These are phyloP conservation scores for Racocetra persica DNA, from an alignment of 371 early-diverging fungal genomes.

Conservation along the genomic window DNA sequence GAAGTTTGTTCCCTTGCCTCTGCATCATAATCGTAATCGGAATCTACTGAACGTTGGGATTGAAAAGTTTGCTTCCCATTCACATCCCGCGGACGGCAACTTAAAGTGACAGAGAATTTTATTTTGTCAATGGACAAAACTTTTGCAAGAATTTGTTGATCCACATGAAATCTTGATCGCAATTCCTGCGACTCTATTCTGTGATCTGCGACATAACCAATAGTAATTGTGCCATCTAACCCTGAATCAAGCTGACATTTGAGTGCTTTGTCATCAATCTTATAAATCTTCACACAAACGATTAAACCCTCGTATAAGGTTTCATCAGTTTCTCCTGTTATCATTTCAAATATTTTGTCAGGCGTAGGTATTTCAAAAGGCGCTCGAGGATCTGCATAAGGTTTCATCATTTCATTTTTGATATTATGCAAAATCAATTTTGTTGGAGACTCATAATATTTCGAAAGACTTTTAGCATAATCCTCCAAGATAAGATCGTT, in stretches of 20 bases:
- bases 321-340: slow-evolving; percentile 84
- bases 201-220: slow-evolving; percentile 70
- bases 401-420: slow-evolving; percentile 85
- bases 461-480: slow-evolving; percentile 86
- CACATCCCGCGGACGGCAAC: slow-evolving; percentile 44
- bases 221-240: slow-evolving; percentile 82
- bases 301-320: slow-evolving; percentile 71
- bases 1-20: background rate
- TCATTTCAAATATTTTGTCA: slow-evolving; percentile 83
- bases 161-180: background rate
- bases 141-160: slow-evolving; percentile 54
- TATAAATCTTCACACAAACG: slow-evolving; percentile 67
- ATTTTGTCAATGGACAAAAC: slow-evolving; percentile 83
- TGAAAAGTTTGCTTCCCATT: background rate
- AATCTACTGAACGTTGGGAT: background rate
- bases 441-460: slow-evolving; percentile 74
- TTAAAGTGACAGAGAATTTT: slow-evolving; percentile 79
- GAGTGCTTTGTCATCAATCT: slow-evolving; percentile 40
- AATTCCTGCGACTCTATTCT: slow-evolving; percentile 41
- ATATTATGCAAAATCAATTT: slow-evolving; percentile 83
- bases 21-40: background rate
- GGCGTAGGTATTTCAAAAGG: slow-evolving; percentile 67
- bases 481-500: slow-evolving; percentile 90
- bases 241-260: slow-evolving; percentile 60
- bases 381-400: slow-evolving; percentile 80